Conservation (phyloP, 306 rosid genomes). For the Boehmeria nivea region DNA sequence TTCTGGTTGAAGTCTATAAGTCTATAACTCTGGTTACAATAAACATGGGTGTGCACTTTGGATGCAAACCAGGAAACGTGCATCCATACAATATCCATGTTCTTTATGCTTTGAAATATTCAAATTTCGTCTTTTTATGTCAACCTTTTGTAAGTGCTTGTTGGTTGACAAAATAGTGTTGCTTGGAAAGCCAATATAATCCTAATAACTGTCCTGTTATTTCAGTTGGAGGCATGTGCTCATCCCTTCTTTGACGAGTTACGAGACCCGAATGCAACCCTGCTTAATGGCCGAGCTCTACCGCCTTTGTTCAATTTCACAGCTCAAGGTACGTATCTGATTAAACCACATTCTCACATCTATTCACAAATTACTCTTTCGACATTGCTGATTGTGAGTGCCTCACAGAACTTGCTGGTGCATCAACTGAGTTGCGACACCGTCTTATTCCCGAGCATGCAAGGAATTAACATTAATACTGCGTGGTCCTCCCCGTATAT, state of each 20-base stretch:
- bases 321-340: constrained; percentile 54
- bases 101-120: too few species aligned
- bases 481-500: constrained; percentile 10
- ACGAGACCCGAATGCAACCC: constrained; percentile 54
- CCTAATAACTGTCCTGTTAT: constrained; percentile 13
- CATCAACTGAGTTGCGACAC: constrained; percentile 65
- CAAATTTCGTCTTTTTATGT: neutral
- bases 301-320: constrained; percentile 82
- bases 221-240: constrained; percentile 86
- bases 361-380: neutral
- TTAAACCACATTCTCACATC: neutral
- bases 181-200: neutral
- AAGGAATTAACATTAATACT: constrained; percentile 26
- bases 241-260: constrained; percentile 82
- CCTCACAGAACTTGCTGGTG: constrained; percentile 71
- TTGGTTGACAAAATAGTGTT: too few species aligned
- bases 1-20: too few species aligned
- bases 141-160: neutral
- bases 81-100: too few species aligned
- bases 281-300: constrained; percentile 67
- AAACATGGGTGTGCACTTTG: neutral
- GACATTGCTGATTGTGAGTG: constrained; percentile 19
- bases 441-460: constrained; percentile 89
- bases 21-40: too few species aligned
- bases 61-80: too few species aligned